A percentile compares a stretch with the other conserved stretches of the same genome.
Conservation (phyloP, 2,329 filamentous ascomycete genomes). For the Talaromyces islandicus region DNA sequence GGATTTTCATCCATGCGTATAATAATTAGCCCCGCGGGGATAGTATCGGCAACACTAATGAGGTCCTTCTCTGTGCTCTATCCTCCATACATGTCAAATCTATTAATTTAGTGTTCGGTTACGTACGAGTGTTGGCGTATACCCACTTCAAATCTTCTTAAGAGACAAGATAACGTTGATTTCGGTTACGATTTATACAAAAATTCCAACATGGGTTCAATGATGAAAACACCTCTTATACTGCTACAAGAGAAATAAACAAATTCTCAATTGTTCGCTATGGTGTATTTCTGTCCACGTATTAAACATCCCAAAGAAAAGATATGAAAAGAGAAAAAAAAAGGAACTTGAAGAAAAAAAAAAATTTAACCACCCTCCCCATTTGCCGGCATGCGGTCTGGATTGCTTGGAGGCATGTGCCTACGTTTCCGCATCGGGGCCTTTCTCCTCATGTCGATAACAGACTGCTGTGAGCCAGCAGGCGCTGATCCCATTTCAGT, state of each 20-base stretch:
- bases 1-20: constrained; percentile 6
- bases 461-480: constrained; percentile 28
- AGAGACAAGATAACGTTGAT: background rate
- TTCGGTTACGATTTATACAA: too few relatives aligned
- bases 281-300: background rate
- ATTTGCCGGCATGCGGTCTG: constrained; percentile 30
- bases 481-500: constrained; percentile 29
- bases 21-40: background rate
- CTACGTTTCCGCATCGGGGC: constrained; percentile 37
- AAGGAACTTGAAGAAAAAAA: background rate
- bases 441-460: constrained; percentile 37
- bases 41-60: background rate
- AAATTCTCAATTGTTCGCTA: background rate
- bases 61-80: background rate
- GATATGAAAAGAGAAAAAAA: background rate
- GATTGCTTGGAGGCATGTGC: constrained; percentile 15
- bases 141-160: background rate
- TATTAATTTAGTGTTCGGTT: background rate
- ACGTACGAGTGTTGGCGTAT: background rate
- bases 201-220: background rate
- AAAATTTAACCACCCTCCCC: constrained; percentile 19
- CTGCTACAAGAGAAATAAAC: background rate
- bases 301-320: background rate
- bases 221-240: too few relatives aligned
- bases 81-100: too few relatives aligned